A percentile compares a stretch with the other conserved stretches of the same genome.
These are phyloP conservation scores for Cystobasidium ongulense DNA, from an alignment of 768 basidiomycete genomes.

Conservation along the genomic window DNA sequence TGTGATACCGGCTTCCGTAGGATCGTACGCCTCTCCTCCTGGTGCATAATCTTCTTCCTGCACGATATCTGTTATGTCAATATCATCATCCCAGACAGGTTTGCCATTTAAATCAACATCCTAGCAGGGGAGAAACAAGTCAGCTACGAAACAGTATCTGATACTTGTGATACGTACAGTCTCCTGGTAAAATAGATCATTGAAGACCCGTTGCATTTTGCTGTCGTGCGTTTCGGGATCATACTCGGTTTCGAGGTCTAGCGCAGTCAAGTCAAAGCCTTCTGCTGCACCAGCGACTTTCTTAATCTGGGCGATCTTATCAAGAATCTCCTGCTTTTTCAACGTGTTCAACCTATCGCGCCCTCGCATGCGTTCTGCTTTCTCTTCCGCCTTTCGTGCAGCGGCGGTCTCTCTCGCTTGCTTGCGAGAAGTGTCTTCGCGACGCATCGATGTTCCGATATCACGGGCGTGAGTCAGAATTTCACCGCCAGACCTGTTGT, in stretches of 20 bases:
- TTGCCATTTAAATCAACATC: conserved; percentile 53
- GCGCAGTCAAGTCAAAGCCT: conserved; percentile 50
- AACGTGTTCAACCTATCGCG: conserved; percentile 69
- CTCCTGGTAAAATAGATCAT: conserved; percentile 49
- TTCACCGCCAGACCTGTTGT: conserved; percentile 56
- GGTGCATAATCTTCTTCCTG: conserved; percentile 47
- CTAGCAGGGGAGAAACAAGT: background rate
- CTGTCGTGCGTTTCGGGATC: conserved; percentile 74
- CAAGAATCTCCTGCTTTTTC: conserved; percentile 72
- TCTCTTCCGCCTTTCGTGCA: conserved; percentile 69
- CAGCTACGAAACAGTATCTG: background rate
- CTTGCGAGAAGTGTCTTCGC: conserved; percentile 71
- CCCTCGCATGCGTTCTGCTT: conserved; percentile 66
- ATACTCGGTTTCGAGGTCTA: conserved; percentile 89
- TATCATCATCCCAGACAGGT: conserved; percentile 85
- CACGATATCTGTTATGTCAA: conserved; percentile 64
- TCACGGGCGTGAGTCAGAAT: conserved; percentile 71
- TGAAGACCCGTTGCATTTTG: conserved; percentile 71
- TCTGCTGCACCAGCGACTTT: conserved; percentile 59
- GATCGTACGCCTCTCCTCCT: conserved; percentile 40
- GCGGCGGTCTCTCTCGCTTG: conserved; percentile 71
- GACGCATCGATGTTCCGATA: conserved; percentile 48
- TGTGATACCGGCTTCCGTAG: conserved; percentile 1
- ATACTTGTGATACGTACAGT: conserved; percentile 42
- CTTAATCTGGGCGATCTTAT: conserved; percentile 65